Evolutionary conservation across 139 green algal genomes (phyloP), one percentile per base, ranked within the genome.

Genomic region (Coelastrella sp.): DNA sequence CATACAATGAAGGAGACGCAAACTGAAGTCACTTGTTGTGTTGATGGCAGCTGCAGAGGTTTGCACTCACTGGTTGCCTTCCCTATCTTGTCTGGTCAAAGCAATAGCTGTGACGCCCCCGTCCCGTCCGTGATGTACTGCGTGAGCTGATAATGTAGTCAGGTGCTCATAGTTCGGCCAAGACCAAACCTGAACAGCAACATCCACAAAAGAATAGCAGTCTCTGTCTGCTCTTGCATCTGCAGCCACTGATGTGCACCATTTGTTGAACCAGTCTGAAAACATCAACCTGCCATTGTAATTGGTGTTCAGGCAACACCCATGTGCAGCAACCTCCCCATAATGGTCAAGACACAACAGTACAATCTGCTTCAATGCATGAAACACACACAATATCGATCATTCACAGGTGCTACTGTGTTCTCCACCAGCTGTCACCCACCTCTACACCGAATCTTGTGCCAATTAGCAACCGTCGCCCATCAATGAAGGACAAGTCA

Each of bases 81-180:
- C 27, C 27, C 62, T 38, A 23, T 82, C 75, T 40, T 53, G 27
- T 9, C 75, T 30, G 2, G 50, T 69, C 21, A 71, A 19, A 23
- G 75, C 75, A 7, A 82, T 63, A 9, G 75, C 75, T 71, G 75
- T 82, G 35, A 82, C 75, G 21, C 75, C 75, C 15, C 75, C 48
- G 2, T 38, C 6, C 13, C 75, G 75, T 0, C 53, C 75, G 25
- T 71, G 75, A 25, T 82, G 75, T 19, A 40, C 27, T 1, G 75
- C 21, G 23, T 82, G 75, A 3, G 17, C 75, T n/a, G 34, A 40
- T 4, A 82, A 53, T 0, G 37, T 53, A 9, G 75, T 69, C 4
- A 71, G 53, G 35, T 82, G 34, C 75, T 71, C 53, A 2, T n/a
- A 82, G 23, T 48, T 41, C 7, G 75, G 75, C 75, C 75, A 82